Evolutionary conservation across 441 rosid species (phyloP).

Genomic region (Breynia disticha): DNA sequence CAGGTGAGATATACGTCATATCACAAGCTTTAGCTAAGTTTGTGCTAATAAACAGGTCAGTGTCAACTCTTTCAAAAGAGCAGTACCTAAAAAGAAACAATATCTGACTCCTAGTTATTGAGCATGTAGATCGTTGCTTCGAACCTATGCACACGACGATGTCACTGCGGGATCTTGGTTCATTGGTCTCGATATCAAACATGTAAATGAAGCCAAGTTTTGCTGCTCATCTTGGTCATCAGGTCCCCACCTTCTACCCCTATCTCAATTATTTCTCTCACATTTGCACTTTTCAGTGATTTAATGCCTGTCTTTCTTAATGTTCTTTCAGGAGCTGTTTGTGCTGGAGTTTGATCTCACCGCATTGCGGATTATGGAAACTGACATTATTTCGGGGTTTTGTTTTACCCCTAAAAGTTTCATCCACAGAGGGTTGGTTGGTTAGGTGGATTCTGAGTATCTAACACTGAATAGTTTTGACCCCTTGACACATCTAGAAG

Average conservation of each 20-base stretch:
- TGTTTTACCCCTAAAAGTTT: not conserved
- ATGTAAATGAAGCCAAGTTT: constrained; percentile 73
- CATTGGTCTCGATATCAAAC: constrained; percentile 71
- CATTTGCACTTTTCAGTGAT: not conserved
- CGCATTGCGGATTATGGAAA: constrained; percentile 2
- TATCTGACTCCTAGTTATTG: constrained; percentile 12
- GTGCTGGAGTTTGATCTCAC: constrained; percentile 56
- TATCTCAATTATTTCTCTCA: constrained; percentile 1
- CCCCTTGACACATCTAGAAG: not conserved
- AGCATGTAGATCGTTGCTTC: constrained; percentile 56
- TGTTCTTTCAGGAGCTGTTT: constrained; percentile 63
- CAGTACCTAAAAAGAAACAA: not conserved
- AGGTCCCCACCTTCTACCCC: constrained; percentile 35
- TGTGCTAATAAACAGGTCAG: constrained; percentile 73
- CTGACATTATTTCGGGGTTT: not conserved
- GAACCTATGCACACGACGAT: constrained; percentile 82
- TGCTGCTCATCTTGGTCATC: constrained; percentile 96
- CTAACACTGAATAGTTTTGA: not conserved
- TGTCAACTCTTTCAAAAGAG: not conserved
- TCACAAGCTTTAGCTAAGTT: constrained; percentile 73
- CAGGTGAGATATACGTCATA: constrained; percentile 78
- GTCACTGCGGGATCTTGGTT: constrained; percentile 93
- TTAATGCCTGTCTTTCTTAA: not conserved
- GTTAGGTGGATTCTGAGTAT: not conserved
- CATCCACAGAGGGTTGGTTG: not conserved